Base-by-base conservation (phyloP, 257 asterid genomes). In the Ocimum tenuiflorum region DNA sequence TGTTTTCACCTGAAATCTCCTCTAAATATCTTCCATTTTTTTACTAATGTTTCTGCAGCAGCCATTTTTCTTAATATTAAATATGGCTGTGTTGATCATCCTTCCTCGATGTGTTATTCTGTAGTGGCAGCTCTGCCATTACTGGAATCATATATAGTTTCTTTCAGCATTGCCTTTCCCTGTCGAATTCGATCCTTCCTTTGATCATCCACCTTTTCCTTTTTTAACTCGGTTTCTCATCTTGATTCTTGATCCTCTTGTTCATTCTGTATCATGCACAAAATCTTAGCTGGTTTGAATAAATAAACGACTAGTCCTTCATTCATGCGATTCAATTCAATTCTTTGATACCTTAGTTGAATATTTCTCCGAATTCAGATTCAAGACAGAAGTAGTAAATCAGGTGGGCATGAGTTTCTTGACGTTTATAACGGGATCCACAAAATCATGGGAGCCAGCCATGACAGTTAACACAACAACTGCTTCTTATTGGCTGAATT, bases 401-500 rank as follows among this genome's bases (percentile, higher is more conserved):
- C 39, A 58, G 14, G 2, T 15, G 17, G 67, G 62, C 57, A 94
- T 90, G 97, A 83, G 90, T 76, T 72, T 88, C 72, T 77, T 88
- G 59, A 89, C 96, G 83, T 81, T 87, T 46, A 76, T 88, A 68
- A 94, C 96, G 60, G 99, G 95, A 63, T 76, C 92, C 0, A 77
- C 95, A 18, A 85, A 70, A 56, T 77, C 96, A 64, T 94, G 97
- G 99, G 95, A 82, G 73, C 99, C 96, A 10, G 88, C 84, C 41
- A 70, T 72, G 80, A 86, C 95, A 0, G 96, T 73, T 0, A 77
- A 88, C 49, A 88, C 99, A 64, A 90, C 96, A 4, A 80, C 86
- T 14, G 31, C 95, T 49, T 51, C 86, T 31, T 94, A 94, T 66
- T 90, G 99, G 99, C 79, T 94, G 0, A 90, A 90, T 55, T 94